Evolutionary conservation across 2,329 filamentous ascomycete genomes (phyloP).

Genomic region (Davidsoniella eucalypti): DNA sequence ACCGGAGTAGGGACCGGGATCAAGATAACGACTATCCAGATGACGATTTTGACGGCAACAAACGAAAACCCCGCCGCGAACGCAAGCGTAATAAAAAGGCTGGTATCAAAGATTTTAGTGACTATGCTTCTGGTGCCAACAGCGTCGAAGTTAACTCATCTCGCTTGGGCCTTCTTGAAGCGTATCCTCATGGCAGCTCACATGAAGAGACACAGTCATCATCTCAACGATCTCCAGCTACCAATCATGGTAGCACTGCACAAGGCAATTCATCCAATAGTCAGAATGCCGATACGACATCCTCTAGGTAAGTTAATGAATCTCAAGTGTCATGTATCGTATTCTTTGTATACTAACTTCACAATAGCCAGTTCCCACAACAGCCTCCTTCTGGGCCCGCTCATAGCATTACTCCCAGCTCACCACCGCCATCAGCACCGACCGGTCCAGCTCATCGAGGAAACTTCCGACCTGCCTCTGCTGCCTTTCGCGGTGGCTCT

Average conservation of each 20-base stretch:
- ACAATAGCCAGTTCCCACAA: too few species aligned
- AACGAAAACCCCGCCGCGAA: conserved; percentile 7
- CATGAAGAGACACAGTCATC: too few species aligned
- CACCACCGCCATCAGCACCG: conserved; percentile 9
- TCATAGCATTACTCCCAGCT: conserved; percentile 15
- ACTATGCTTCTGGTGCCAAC: conserved; percentile 27
- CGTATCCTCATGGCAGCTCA: too few species aligned
- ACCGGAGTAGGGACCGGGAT: conserved; percentile 15
- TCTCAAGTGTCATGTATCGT: conserved; percentile 15
- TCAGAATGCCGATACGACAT: too few species aligned
- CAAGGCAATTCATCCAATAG: too few species aligned
- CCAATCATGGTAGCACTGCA: too few species aligned
- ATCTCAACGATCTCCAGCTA: too few species aligned
- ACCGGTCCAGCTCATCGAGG: conserved; percentile 18
- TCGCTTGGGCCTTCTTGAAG: too few species aligned
- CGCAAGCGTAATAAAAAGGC: conserved; percentile 6
- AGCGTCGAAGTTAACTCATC: conserved; percentile 35
- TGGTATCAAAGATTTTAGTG: neutral
- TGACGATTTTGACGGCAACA: conserved; percentile 14
- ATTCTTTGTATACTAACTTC: too few species aligned
- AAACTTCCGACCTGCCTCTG: neutral
- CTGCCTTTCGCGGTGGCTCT: neutral
- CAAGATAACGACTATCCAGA: conserved; percentile 22
- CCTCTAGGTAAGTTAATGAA: too few species aligned
- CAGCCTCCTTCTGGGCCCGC: too few species aligned